phyloP scores from a whole-genome alignment of 2,329 filamentous ascomycete genomes.

The Thermoascus crustaceus region DNA sequence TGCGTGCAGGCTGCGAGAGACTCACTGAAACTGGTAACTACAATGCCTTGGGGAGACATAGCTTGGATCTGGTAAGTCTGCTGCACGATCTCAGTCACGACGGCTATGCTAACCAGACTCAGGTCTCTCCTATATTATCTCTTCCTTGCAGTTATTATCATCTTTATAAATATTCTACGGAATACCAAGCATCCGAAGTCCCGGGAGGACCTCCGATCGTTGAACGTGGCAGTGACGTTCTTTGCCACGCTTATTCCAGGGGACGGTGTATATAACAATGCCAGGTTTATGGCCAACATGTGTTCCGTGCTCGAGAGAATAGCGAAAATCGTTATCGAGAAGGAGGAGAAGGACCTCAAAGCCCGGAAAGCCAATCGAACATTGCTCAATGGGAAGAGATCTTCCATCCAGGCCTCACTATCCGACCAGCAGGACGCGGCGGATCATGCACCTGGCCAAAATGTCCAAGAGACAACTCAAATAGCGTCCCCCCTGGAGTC shows the following conservation, averaged over 20 bases:
- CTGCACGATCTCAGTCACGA: background rate
- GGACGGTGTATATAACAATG: constrained; percentile 74
- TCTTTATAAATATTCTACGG: constrained; percentile 89
- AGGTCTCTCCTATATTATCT: constrained; percentile 89
- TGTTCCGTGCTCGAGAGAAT: constrained; percentile 90
- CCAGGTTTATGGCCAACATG: constrained; percentile 82
- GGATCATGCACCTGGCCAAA: no score
- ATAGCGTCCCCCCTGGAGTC: no score
- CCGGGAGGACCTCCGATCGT: constrained; percentile 73
- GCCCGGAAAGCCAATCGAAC: background rate
- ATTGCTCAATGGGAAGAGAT: no score
- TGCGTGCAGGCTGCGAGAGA: constrained; percentile 85
- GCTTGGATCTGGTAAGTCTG: constrained; percentile 76
- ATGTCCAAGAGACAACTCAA: no score
- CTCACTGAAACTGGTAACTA: constrained; percentile 83
- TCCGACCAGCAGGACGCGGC: no score
- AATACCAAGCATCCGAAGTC: constrained; percentile 77
- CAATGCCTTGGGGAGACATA: constrained; percentile 87
- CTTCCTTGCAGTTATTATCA: constrained; percentile 79
- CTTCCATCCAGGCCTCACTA: no score
- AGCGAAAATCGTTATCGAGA: constrained; percentile 76
- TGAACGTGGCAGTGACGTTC: constrained; percentile 84
- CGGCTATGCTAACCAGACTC: background rate
- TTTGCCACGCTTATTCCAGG: constrained; percentile 67
- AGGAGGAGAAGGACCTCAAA: constrained; percentile 63